Conservation (phyloP, 805 yeast species). For the Zygoascus bituminiphila region DNA sequence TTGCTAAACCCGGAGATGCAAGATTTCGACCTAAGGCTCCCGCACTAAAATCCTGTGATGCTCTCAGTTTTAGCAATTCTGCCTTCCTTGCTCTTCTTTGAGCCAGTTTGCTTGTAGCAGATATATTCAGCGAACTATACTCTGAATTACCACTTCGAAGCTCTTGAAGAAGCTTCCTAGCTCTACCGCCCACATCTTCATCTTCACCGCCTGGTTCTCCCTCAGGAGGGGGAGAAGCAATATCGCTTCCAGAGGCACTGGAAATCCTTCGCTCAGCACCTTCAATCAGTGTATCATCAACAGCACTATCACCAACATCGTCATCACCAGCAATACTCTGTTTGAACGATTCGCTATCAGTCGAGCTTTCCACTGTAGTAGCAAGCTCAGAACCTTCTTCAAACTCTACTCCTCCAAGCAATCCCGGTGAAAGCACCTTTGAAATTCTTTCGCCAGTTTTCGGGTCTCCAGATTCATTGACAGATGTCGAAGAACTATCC, state of each 20-base stretch:
- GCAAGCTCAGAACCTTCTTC: not conserved
- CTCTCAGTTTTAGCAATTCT: constrained; percentile 9
- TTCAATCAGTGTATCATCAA: not conserved
- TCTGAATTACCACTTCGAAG: constrained; percentile 35
- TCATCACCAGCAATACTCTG: not conserved
- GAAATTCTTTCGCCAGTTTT: not conserved
- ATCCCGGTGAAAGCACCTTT: not conserved
- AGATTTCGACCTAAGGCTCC: not conserved
- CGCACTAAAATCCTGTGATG: constrained; percentile 3
- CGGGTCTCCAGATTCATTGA: not conserved
- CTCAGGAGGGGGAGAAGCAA: not conserved
- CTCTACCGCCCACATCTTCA: constrained; percentile 48
- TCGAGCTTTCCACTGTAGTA: not conserved
- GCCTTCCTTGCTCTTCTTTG: constrained; percentile 22
- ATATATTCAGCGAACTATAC: constrained; percentile 8
- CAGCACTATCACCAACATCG: not conserved
- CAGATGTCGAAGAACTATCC: not conserved
- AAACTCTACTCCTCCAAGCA: not conserved
- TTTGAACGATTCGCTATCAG: not conserved
- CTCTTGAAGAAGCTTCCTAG: constrained; percentile 55
- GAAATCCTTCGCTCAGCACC: not conserved
- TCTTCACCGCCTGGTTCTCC: constrained; percentile 2
- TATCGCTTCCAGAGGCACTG: not conserved
- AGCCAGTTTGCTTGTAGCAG: constrained; percentile 14
- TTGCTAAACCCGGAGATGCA: not conserved